These are phyloP conservation scores for Boletus reticulatus DNA, from an alignment of 768 basidiomycete genomes.

Conservation along the genomic window DNA sequence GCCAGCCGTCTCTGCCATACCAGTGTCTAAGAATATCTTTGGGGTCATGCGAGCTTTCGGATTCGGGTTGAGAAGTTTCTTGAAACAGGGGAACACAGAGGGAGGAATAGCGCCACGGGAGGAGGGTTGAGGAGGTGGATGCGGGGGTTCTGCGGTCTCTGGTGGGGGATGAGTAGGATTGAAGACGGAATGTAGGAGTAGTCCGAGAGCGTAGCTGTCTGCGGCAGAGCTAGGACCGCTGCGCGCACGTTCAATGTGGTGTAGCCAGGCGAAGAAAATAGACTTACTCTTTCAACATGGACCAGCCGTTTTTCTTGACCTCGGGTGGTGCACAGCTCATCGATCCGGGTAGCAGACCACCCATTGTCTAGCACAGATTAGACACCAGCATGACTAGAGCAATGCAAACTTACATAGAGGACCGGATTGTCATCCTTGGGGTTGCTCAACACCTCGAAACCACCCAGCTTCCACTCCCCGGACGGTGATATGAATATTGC, in stretches of 20 bases:
- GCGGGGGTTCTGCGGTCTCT: slow-evolving; percentile 65
- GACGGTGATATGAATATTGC: slow-evolving; percentile 89
- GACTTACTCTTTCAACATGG: slow-evolving; percentile 72
- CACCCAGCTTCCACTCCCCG: slow-evolving; percentile 96
- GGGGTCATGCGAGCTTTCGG: slow-evolving; percentile 75
- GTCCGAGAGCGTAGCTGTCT: slow-evolving; percentile 87
- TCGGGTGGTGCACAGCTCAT: slow-evolving; percentile 74
- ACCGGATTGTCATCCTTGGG: slow-evolving; percentile 76
- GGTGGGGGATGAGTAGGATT: slow-evolving; percentile 79
- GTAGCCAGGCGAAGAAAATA: neutral
- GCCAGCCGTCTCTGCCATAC: slow-evolving; percentile 63
- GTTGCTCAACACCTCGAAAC: slow-evolving; percentile 87
- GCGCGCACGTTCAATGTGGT: neutral
- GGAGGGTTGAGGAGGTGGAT: slow-evolving; percentile 73
- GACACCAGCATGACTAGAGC: slow-evolving; percentile 7
- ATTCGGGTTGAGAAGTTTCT: slow-evolving; percentile 87
- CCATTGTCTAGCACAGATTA: slow-evolving; percentile 54
- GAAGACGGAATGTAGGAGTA: slow-evolving; percentile 84
- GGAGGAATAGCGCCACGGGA: slow-evolving; percentile 76
- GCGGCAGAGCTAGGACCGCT: slow-evolving; percentile 58
- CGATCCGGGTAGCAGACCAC: slow-evolving; percentile 59
- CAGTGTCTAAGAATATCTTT: slow-evolving; percentile 74
- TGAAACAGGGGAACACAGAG: slow-evolving; percentile 75
- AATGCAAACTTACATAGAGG: slow-evolving; percentile 63
- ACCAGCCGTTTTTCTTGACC: slow-evolving; percentile 86